Evolutionary conservation across 345 rosid genomes (phyloP).

Genomic region (Camelina sativa): DNA sequence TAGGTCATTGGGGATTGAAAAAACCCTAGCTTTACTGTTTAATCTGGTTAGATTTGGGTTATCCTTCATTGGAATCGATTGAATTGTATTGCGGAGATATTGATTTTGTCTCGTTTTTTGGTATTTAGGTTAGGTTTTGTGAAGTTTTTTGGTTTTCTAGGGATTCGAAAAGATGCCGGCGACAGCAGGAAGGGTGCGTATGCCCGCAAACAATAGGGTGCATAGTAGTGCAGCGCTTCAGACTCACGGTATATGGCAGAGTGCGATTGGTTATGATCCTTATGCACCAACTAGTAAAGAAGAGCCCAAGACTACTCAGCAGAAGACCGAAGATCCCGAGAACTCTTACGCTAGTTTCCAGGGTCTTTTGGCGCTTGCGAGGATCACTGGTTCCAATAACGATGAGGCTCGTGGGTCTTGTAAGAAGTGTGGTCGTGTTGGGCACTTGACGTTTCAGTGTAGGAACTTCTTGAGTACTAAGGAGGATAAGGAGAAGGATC

Average conservation of each 20-base stretch:
- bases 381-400: constrained; percentile 72
- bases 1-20: not conserved
- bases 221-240: constrained; percentile 99
- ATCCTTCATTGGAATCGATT: not conserved
- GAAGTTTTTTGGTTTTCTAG: constrained; percentile 9
- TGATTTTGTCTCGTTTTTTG: not conserved
- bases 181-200: constrained; percentile 99
- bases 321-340: constrained; percentile 52
- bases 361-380: constrained; percentile 85
- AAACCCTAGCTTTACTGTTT: not conserved
- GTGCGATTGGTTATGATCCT: constrained; percentile 94
- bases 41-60: not conserved
- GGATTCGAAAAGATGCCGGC: constrained; percentile 82
- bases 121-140: constrained; percentile 29
- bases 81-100: not conserved
- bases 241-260: constrained; percentile 99
- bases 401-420: constrained; percentile 94
- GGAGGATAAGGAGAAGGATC: constrained; percentile 77
- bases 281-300: constrained; percentile 86
- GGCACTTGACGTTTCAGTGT: constrained; percentile 89
- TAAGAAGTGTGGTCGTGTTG: constrained; percentile 92
- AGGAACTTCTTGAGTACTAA: constrained; percentile 82
- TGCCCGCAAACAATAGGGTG: constrained; percentile 99
- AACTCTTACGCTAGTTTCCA: constrained; percentile 84
- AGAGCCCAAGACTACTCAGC: constrained; percentile 60